These are phyloP conservation scores for Castanea crenata DNA, from an alignment of 306 rosid species.

Conservation along the genomic window DNA sequence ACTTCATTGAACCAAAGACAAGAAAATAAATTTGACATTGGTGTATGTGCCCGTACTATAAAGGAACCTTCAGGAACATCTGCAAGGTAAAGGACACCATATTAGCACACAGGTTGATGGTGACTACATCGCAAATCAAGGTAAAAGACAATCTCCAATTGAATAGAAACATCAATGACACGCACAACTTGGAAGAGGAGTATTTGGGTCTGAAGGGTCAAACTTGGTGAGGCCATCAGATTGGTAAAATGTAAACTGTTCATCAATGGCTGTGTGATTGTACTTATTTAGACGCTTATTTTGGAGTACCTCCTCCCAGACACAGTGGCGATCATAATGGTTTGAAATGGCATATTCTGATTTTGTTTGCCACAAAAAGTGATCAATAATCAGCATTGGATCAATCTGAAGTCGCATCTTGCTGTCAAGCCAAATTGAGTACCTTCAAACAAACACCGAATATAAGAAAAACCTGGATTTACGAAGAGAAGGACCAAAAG, in stretches of 20 bases:
- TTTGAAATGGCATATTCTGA: slow-evolving; percentile 93
- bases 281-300: slow-evolving; percentile 88
- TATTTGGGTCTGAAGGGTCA: slow-evolving; percentile 56
- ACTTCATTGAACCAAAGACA: slow-evolving; percentile 99
- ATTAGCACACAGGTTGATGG: slow-evolving; percentile 19
- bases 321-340: slow-evolving; percentile 92
- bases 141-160: slow-evolving; percentile 15
- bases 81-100: slow-evolving; percentile 29
- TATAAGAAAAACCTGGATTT: slow-evolving; percentile 8
- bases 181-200: slow-evolving; percentile 83
- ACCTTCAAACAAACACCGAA: slow-evolving; percentile 51
- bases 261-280: slow-evolving; percentile 76
- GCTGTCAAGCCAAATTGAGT: slow-evolving; percentile 97
- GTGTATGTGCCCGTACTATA: slow-evolving; percentile 89
- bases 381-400: slow-evolving; percentile 82
- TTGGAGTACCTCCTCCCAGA: slow-evolving; percentile 94
- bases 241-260: slow-evolving; percentile 71
- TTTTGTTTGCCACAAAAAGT: slow-evolving; percentile 78
- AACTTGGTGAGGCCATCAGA: slow-evolving; percentile 82
- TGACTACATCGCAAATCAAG: background rate
- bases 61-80: slow-evolving; percentile 99
- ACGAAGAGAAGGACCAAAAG: slow-evolving; percentile 22
- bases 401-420: slow-evolving; percentile 85
- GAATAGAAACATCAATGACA: slow-evolving; percentile 32
- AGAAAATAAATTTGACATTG: slow-evolving; percentile 87